Percentiles rank a stretch among this genome's conserved stretches.
Evolutionary conservation across 1,139 yeast species (phyloP).

Genomic region (Suhomyces coccinellae): DNA sequence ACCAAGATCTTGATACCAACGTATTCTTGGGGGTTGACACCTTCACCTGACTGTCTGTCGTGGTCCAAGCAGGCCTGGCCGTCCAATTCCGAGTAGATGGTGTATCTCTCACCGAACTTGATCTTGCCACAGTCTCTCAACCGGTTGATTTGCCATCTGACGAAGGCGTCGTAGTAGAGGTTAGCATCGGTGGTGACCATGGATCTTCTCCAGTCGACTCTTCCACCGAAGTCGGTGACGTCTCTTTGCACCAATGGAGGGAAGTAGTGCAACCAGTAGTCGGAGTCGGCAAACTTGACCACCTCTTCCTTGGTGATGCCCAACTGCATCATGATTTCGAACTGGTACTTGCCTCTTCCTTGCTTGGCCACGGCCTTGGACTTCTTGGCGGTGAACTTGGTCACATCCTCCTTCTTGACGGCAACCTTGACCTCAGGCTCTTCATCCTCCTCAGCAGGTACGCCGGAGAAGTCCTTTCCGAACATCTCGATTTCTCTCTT

Average conservation of each 20-base stretch:
- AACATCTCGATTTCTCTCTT: constrained; percentile 89
- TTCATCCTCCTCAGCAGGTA: constrained; percentile 58
- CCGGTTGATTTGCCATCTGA: constrained; percentile 95
- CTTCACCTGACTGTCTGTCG: constrained; percentile 97
- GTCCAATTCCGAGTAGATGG: constrained; percentile 95
- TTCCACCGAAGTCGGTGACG: constrained; percentile 81
- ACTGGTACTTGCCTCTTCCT: constrained; percentile 93
- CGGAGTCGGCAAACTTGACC: constrained; percentile 82
- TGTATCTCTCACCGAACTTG: constrained; percentile 97
- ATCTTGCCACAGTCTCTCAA: constrained; percentile 85
- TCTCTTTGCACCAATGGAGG: constrained; percentile 86
- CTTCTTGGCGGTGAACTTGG: constrained; percentile 90
- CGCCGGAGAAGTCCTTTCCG: constrained; percentile 79
- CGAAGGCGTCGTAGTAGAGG: constrained; percentile 92
- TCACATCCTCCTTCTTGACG: constrained; percentile 66
- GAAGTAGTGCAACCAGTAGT: constrained; percentile 86
- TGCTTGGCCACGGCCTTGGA: constrained; percentile 91
- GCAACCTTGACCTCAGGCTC: constrained; percentile 40
- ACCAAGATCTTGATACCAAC: constrained; percentile 86
- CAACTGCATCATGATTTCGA: constrained; percentile 91
- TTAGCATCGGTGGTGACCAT: constrained; percentile 93
- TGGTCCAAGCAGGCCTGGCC: constrained; percentile 99
- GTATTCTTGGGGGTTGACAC: constrained; percentile 95
- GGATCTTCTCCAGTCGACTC: constrained; percentile 98
- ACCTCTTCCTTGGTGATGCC: constrained; percentile 86